Conservation (phyloP, 768 basidiomycete species). For the Suillus bovinus region DNA sequence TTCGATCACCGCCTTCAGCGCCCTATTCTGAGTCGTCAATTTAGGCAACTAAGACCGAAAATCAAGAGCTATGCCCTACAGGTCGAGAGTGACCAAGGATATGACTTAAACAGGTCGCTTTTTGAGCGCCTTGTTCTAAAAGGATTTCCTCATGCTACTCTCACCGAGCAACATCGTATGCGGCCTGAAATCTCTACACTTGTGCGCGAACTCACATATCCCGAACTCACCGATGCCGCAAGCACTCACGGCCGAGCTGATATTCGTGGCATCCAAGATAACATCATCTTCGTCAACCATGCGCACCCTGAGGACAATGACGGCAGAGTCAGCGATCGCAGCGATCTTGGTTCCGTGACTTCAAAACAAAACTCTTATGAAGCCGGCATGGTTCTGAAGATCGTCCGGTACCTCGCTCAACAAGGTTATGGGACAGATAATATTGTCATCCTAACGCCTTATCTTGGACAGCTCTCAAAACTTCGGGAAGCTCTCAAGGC, state of each 20-base stretch:
- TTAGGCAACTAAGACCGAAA: slow-evolving; percentile 65
- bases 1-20: not conserved
- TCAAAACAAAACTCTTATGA: slow-evolving; percentile 60
- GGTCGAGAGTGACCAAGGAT: slow-evolving; percentile 64
- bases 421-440: slow-evolving; percentile 61
- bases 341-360: slow-evolving; percentile 42
- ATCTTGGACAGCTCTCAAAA: slow-evolving; percentile 56
- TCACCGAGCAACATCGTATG: slow-evolving; percentile 62
- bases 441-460: slow-evolving; percentile 62
- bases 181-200: slow-evolving; percentile 62
- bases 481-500: slow-evolving; percentile 42
- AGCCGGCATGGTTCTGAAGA: slow-evolving; percentile 58
- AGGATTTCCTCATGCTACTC: slow-evolving; percentile 55
- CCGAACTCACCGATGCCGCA: slow-evolving; percentile 53
- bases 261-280: slow-evolving; percentile 51
- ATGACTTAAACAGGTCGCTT: slow-evolving; percentile 58
- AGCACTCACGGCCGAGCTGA: slow-evolving; percentile 46
- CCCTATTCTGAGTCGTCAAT: not conserved
- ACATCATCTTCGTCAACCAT: slow-evolving; percentile 60
- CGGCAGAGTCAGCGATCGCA: slow-evolving; percentile 37
- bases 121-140: slow-evolving; percentile 62
- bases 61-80: slow-evolving; percentile 60
- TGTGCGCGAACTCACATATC: slow-evolving; percentile 58
- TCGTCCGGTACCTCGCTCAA: slow-evolving; percentile 59
- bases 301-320: slow-evolving; percentile 50